Conservation (phyloP, 1,284 basidiomycete genomes). For the Sanghuangporus baumii region DNA sequence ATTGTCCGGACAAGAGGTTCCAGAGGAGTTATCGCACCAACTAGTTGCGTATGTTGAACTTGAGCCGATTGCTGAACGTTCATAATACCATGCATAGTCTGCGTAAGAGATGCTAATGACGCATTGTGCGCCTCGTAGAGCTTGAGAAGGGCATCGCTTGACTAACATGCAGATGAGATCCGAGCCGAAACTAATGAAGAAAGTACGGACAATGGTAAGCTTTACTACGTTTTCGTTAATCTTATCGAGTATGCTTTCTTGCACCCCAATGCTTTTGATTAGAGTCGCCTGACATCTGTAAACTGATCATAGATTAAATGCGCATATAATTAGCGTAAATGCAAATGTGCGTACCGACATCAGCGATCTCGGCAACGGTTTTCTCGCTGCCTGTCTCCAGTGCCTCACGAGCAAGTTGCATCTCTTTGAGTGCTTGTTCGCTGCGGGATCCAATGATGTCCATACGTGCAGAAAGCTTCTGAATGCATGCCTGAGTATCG, state of each 20-base stretch:
- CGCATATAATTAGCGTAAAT: slow-evolving; percentile 6
- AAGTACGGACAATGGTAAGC: slow-evolving; percentile 1
- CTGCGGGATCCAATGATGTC: slow-evolving; percentile 6
- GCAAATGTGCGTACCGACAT: slow-evolving; percentile 6
- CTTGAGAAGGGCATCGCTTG: neutral
- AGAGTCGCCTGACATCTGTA: slow-evolving; percentile 12
- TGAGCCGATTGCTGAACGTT: neutral
- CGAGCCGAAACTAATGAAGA: neutral
- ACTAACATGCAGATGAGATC: neutral
- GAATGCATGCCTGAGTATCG: slow-evolving; percentile 16
- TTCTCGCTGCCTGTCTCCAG: slow-evolving; percentile 5
- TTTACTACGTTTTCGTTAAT: neutral
- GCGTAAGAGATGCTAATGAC: neutral
- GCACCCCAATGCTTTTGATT: slow-evolving; percentile 1
- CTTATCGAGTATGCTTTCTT: neutral
- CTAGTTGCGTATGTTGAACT: slow-evolving; percentile 1
- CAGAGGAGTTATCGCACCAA: slow-evolving; percentile 1
- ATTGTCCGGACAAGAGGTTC: slow-evolving; percentile 7
- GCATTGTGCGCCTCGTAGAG: slow-evolving; percentile 8
- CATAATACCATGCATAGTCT: neutral
- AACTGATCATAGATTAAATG: neutral
- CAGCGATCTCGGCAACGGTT: slow-evolving; percentile 7
- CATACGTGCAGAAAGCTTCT: slow-evolving; percentile 15
- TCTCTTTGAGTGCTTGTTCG: slow-evolving; percentile 12
- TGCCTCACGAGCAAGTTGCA: slow-evolving; percentile 10